Evolutionary conservation across 1,284 basidiomycete species (phyloP).

Genomic region (Exobasidium rhododendri): DNA sequence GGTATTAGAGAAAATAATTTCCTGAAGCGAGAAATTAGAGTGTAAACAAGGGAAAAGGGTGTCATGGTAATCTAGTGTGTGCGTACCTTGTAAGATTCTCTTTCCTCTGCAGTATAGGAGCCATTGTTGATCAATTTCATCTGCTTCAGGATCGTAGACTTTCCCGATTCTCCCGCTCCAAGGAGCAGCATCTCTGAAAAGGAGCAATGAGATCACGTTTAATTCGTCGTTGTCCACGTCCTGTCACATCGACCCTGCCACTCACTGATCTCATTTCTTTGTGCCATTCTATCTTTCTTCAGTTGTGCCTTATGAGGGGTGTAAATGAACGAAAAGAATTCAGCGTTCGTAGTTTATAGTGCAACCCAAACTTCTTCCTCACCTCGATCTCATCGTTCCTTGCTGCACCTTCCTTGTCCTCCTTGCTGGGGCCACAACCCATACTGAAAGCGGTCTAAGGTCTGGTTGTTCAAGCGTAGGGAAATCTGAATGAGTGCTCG

Average conservation of each 20-base stretch:
- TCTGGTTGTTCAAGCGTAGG: too few species aligned
- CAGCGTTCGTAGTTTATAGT: background rate
- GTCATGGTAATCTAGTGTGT: background rate
- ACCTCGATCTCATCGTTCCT: constrained; percentile 87
- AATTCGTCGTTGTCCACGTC: constrained; percentile 4
- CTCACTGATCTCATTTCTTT: constrained; percentile 86
- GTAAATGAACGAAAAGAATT: too few species aligned
- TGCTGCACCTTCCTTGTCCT: constrained; percentile 46
- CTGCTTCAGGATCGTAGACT: constrained; percentile 55
- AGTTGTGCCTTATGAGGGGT: constrained; percentile 68
- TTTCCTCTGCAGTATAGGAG: constrained; percentile 82
- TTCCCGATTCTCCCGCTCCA: constrained; percentile 55
- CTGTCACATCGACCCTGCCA: constrained; percentile 1
- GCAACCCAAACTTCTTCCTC: background rate
- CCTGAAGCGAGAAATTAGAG: constrained; percentile 47
- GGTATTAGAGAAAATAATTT: constrained; percentile 95
- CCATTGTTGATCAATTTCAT: constrained; percentile 55
- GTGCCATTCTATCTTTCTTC: constrained; percentile 83
- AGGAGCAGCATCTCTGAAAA: constrained; percentile 46
- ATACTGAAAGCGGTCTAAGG: constrained; percentile 4
- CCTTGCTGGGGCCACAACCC: constrained; percentile 30
- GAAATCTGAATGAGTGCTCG: constrained; percentile 8
- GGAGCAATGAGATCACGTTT: constrained; percentile 6
- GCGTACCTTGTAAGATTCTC: constrained; percentile 76
- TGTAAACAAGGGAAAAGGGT: background rate